phyloP scores from a whole-genome alignment of 176 grass and related monocot genomes.

The Aegilops umbellulata region DNA sequence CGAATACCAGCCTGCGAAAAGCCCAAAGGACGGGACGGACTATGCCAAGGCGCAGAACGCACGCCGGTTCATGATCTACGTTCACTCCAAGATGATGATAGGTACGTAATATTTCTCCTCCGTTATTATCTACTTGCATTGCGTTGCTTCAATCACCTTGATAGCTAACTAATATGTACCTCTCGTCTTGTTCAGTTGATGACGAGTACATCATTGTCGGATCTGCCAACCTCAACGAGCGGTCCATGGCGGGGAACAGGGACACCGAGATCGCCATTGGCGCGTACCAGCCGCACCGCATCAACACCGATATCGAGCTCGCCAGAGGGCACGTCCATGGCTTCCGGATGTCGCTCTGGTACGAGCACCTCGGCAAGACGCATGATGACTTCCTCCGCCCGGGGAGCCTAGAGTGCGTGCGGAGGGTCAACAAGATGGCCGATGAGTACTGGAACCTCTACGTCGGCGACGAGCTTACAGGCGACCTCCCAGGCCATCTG shows the following conservation, averaged over 20 bases:
- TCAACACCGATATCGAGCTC: conserved; percentile 57
- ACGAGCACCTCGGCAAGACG: conserved; percentile 4
- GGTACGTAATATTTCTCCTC: conserved; percentile 32
- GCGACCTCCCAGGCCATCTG: conserved; percentile 57
- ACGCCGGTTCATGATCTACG: conserved; percentile 92
- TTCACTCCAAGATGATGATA: conserved; percentile 96
- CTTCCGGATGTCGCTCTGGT: conserved; percentile 72
- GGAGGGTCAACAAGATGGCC: conserved; percentile 57
- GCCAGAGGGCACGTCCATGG: conserved; percentile 62
- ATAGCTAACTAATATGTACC: too few relatives aligned
- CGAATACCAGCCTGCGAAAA: too few relatives aligned
- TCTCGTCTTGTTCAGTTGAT: conserved; percentile 42
- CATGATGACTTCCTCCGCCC: conserved; percentile 45
- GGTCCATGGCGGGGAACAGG: conserved; percentile 29
- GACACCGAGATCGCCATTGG: conserved; percentile 80
- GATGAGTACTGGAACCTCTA: conserved; percentile 61
- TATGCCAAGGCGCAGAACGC: background rate
- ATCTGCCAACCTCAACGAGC: too few relatives aligned
- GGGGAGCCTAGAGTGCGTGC: conserved; percentile 40
- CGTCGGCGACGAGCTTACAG: conserved; percentile 31
- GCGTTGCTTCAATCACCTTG: too few relatives aligned
- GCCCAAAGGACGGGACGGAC: too few relatives aligned
- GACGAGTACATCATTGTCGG: too few relatives aligned
- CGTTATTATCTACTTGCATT: too few relatives aligned
- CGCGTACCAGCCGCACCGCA: background rate